Evolutionary conservation across 495 filamentous ascomycete genomes (phyloP), one percentile per base, ranked within the genome.

Genomic region (Achaetomiella virescens): DNA sequence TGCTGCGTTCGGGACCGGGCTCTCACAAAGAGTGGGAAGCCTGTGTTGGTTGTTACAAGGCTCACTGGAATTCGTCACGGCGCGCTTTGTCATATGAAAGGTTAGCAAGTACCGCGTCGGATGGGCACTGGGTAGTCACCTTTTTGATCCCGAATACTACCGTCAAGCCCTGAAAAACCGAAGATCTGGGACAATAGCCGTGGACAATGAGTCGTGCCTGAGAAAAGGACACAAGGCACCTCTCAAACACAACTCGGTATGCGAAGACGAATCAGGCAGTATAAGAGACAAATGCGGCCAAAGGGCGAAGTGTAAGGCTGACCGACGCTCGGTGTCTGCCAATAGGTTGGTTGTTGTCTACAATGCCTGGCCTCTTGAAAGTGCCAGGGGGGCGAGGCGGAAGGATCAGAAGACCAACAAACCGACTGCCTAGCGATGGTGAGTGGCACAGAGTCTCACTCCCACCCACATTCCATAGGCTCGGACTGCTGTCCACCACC

Each of bases 401-500:
- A 31, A 9, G 27, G 27, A 31, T 31, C 27, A 31, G 27, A 31
- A 31, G 27, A 31, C 9, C 27, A 31, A 41, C 33, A n/a, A 22
- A 42, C 20, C 40, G 36, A 22, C 21, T 52, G 37, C 31, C 17
- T 51, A 21, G 29, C 41, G 37, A 42, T 52, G 49, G 37, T 18
- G 10, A 31, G 49, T 43, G 49, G 49, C 35, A 31, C 27, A 54
- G 21, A 50, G 18, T 44, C 33, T 41, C 49, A 47, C 48, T 44
- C n/a, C 55, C 33, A 33, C 55, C 51, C 22, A 21, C 29, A 24
- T 41, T n/a, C 55, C 43, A 58, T 14, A 45, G 31, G 9, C 42
- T n/a, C 42, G 55, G 41, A 47, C 33, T 25, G 37, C 36, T 31
- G 7, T 21, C 11, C 27, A 44, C 22, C 24, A 33, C 36, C 36